These are phyloP conservation scores for Irpex sp. DNA, from an alignment of 1,284 basidiomycete genomes.

Conservation along the genomic window DNA sequence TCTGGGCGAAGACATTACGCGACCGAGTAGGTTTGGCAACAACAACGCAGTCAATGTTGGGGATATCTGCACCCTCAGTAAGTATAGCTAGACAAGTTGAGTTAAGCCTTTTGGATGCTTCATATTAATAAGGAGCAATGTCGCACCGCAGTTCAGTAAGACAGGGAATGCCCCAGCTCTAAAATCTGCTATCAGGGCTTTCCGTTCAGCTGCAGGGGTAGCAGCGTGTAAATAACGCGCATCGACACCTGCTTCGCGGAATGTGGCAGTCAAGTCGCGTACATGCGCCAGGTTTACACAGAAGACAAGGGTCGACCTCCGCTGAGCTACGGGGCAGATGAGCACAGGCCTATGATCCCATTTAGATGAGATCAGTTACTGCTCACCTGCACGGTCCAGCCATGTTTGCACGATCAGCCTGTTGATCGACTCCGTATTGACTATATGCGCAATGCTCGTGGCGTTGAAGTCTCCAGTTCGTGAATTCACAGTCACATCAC, in stretches of 20 bases:
- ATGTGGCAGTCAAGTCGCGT: conserved; percentile 69
- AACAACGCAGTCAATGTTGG: conserved; percentile 89
- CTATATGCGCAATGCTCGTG: conserved; percentile 69
- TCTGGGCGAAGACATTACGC: conserved; percentile 88
- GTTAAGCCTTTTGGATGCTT: background rate
- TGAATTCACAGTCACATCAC: conserved; percentile 60
- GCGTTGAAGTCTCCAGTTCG: conserved; percentile 78
- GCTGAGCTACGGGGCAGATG: conserved; percentile 35
- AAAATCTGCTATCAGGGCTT: conserved; percentile 67
- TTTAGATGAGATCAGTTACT: background rate
- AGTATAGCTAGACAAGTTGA: conserved; percentile 61
- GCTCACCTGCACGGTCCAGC: conserved; percentile 73
- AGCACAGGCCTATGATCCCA: background rate
- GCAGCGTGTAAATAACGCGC: conserved; percentile 79
- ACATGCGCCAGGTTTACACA: conserved; percentile 88
- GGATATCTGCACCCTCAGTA: conserved; percentile 90
- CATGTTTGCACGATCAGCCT: conserved; percentile 76
- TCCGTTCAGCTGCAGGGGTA: conserved; percentile 67
- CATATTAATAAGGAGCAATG: background rate
- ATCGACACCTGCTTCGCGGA: conserved; percentile 78
- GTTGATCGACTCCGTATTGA: conserved; percentile 79
- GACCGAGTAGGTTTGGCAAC: conserved; percentile 87
- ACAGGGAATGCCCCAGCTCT: conserved; percentile 77
- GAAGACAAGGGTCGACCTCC: conserved; percentile 89
- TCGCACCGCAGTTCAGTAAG: conserved; percentile 83